phyloP scores from a whole-genome alignment of 2,329 filamentous ascomycete genomes.

The Apiospora pterosperma region DNA sequence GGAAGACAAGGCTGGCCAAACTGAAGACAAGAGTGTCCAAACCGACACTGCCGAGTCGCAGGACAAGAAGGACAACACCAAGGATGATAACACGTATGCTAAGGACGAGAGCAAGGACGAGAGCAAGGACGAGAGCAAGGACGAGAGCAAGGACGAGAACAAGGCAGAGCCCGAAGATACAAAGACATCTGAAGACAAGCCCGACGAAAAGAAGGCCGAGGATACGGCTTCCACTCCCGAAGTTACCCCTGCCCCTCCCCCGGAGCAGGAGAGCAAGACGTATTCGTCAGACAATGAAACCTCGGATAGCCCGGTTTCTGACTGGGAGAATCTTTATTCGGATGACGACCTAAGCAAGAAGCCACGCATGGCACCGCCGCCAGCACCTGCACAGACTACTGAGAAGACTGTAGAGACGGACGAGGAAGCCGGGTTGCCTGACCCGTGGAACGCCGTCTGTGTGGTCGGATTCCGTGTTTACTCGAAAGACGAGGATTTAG shows the following conservation, averaged over 20 bases:
- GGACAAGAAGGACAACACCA: conserved; percentile 14
- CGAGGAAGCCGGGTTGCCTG: conserved; percentile 36
- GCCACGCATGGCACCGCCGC: conserved; percentile 35
- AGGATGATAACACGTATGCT: conserved; percentile 20
- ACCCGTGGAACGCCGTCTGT: conserved; percentile 40
- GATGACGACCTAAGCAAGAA: conserved; percentile 55
- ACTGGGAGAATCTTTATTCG: conserved; percentile 58
- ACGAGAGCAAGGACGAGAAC: neutral
- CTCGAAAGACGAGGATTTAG: conserved; percentile 44
- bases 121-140: conserved; percentile 8
- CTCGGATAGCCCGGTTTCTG: conserved; percentile 56
- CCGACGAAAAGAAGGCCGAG: conserved; percentile 7
- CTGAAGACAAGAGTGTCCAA: conserved; percentile 16
- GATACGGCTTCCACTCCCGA: conserved; percentile 15
- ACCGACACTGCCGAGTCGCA: neutral
- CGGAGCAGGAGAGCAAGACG: conserved; percentile 17
- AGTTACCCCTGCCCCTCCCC: conserved; percentile 17
- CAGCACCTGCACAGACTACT: conserved; percentile 17
- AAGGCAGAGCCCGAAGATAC: conserved; percentile 3
- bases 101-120: conserved; percentile 9
- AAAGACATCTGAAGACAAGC: conserved; percentile 8
- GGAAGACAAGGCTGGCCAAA: conserved; percentile 27
- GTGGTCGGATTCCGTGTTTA: conserved; percentile 39
- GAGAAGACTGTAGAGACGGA: conserved; percentile 29
- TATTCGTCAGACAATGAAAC: conserved; percentile 51